Evolutionary conservation across 768 basidiomycete species (phyloP).

Genomic region (Krasilnikovozyma curviuscula): DNA sequence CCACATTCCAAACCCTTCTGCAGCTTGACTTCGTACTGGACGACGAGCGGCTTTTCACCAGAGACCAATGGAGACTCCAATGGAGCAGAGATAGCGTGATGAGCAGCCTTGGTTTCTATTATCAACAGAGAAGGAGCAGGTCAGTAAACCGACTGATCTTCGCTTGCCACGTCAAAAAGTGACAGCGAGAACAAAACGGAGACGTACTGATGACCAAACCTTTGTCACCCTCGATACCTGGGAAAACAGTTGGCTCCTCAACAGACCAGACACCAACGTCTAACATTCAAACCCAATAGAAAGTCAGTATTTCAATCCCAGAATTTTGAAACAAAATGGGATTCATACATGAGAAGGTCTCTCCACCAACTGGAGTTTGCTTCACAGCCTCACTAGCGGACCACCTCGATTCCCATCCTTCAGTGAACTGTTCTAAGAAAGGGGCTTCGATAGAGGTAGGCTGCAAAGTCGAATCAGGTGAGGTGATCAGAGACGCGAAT

Average conservation of each 20-base stretch:
- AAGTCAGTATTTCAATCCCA: conserved; percentile 22
- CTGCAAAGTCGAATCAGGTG: conserved; percentile 27
- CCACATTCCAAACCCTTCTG: conserved; percentile 98
- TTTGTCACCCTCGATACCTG: conserved; percentile 63
- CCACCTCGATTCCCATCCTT: conserved; percentile 75
- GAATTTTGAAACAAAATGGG: neutral
- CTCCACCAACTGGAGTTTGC: conserved; percentile 85
- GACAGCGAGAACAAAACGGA: too few species aligned
- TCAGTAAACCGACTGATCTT: too few species aligned
- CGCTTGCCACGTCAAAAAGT: too few species aligned
- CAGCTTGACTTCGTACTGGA: conserved; percentile 98
- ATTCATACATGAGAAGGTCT: conserved; percentile 34
- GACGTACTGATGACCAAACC: conserved; percentile 59
- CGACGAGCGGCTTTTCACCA: conserved; percentile 59
- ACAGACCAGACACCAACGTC: conserved; percentile 92
- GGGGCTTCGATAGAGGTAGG: conserved; percentile 59
- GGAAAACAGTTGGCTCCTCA: conserved; percentile 54
- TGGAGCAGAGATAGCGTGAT: conserved; percentile 94
- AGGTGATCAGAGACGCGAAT: neutral
- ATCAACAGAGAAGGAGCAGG: too few species aligned
- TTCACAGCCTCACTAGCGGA: conserved; percentile 93
- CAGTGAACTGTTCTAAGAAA: conserved; percentile 91
- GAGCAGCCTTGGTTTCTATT: conserved; percentile 76
- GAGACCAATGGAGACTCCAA: conserved; percentile 60
- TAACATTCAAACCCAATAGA: conserved; percentile 41